Evolutionary conservation across 208 protist species (phyloP).

Genomic region (Trypanosoma scelopori): DNA sequence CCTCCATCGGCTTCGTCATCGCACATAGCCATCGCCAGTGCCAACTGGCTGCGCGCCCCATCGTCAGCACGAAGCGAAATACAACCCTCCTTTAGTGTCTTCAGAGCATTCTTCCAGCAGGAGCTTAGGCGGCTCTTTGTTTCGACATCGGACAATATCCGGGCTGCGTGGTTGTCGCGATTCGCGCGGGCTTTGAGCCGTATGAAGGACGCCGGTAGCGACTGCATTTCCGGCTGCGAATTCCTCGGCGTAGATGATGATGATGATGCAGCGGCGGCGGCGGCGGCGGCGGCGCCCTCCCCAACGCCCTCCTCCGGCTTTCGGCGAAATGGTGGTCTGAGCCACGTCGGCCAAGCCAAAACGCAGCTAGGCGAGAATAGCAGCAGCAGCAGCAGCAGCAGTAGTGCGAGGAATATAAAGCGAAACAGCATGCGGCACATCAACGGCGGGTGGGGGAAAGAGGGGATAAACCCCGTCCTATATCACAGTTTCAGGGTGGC

Average conservation of each 20-base stretch:
- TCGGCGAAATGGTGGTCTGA: not conserved
- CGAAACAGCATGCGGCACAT: slow-evolving; percentile 1
- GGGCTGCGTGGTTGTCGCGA: not conserved
- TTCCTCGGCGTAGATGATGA: not conserved
- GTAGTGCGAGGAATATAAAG: not conserved
- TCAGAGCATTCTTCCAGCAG: slow-evolving; percentile 76
- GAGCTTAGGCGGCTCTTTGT: slow-evolving; percentile 44
- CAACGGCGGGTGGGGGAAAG: too few relatives aligned
- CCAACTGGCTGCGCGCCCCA: slow-evolving; percentile 59
- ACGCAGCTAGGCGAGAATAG: not conserved
- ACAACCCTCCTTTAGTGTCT: slow-evolving; percentile 47
- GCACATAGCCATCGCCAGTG: slow-evolving; percentile 75
- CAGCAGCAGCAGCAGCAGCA: slow-evolving; percentile 2
- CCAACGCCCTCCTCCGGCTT: not conserved
- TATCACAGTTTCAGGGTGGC: too few relatives aligned
- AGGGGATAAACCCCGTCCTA: too few relatives aligned
- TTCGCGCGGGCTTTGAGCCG: not conserved
- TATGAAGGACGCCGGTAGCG: not conserved
- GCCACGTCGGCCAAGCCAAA: slow-evolving; percentile 16
- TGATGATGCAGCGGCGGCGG: too few relatives aligned
- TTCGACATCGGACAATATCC: slow-evolving; percentile 53
- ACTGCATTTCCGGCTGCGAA: not conserved
- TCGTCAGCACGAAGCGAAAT: slow-evolving; percentile 44
- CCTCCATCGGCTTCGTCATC: slow-evolving; percentile 69
- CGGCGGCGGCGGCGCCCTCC: not conserved